phyloP scores from a whole-genome alignment of 2,329 filamentous ascomycete genomes.

The Clonostachys rhizophaga region DNA sequence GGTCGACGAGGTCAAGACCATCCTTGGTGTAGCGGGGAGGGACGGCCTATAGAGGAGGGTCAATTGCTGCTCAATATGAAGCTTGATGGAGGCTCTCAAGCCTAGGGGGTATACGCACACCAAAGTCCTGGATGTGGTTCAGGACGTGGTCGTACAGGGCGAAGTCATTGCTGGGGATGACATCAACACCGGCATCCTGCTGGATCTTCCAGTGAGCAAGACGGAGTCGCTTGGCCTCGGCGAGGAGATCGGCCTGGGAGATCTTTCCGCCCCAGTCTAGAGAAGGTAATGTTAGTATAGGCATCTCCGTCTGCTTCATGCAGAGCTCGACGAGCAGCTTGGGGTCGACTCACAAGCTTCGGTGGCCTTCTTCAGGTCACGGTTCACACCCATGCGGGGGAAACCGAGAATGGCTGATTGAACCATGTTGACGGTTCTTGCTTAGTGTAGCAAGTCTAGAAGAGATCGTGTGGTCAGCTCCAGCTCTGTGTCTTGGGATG shows the following conservation, averaged over 20 bases:
- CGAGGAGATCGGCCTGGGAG: constrained; percentile 83
- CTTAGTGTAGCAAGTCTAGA: not conserved
- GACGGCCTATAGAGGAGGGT: constrained; percentile 56
- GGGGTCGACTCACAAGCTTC: constrained; percentile 69
- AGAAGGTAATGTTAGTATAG: too few relatives aligned
- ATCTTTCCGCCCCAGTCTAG: constrained; percentile 86
- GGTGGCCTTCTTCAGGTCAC: constrained; percentile 99
- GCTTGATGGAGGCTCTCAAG: too few relatives aligned
- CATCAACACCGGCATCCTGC: constrained; percentile 94
- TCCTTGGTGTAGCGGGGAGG: constrained; percentile 92
- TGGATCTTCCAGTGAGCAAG: constrained; percentile 99
- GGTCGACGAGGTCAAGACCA: constrained; percentile 82
- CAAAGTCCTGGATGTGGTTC: constrained; percentile 96
- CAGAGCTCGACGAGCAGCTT: not conserved
- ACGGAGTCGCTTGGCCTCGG: constrained; percentile 95
- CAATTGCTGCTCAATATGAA: too few relatives aligned
- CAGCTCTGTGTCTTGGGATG: not conserved
- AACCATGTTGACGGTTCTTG: constrained; percentile 47
- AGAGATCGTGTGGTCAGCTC: not conserved
- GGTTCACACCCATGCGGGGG: constrained; percentile 96
- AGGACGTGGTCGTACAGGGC: constrained; percentile 98
- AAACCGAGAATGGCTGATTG: constrained; percentile 87
- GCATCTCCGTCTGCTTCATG: too few relatives aligned
- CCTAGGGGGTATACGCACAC: constrained; percentile 51
- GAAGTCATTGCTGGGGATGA: constrained; percentile 99